Conservation (phyloP, 148 eudicot genomes). For the Spergularia marina region DNA sequence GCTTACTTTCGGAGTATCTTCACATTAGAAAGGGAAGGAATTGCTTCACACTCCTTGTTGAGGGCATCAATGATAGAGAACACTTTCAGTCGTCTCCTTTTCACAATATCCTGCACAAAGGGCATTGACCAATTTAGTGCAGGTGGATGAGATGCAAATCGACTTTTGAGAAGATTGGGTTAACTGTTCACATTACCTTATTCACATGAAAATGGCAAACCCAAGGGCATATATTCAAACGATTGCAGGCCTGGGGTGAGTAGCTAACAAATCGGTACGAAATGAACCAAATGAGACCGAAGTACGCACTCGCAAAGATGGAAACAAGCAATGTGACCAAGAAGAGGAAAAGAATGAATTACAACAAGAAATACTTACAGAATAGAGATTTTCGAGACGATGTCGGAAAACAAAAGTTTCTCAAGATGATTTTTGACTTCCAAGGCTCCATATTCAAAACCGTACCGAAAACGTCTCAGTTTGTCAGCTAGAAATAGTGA, state of each 20-base stretch:
- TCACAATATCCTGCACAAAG: conserved; percentile 51
- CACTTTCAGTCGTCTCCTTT: conserved; percentile 51
- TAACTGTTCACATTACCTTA: conserved; percentile 48
- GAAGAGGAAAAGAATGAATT: conserved; percentile 4
- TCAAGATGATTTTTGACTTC: conserved; percentile 82
- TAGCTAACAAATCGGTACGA: conserved; percentile 36
- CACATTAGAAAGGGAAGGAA: conserved; percentile 42
- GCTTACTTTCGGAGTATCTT: conserved; percentile 61
- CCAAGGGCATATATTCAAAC: conserved; percentile 61
- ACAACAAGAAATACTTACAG: conserved; percentile 37
- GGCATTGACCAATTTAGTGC: background rate
- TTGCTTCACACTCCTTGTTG: conserved; percentile 37
- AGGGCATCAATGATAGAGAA: conserved; percentile 66
- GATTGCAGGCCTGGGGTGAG: conserved; percentile 42
- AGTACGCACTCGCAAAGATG: conserved; percentile 1
- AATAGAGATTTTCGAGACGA: conserved; percentile 68
- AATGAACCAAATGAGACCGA: conserved; percentile 2
- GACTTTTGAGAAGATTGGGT: background rate
- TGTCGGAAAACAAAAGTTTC: conserved; percentile 56
- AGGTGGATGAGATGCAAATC: conserved; percentile 8
- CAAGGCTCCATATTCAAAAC: conserved; percentile 85
- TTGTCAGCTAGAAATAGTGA: conserved; percentile 66
- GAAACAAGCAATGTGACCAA: background rate
- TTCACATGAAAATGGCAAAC: conserved; percentile 81
- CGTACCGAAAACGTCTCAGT: conserved; percentile 56